Evolutionary conservation across 805 yeast genomes (phyloP).

Genomic region (Saccharomyces eubayanus): DNA sequence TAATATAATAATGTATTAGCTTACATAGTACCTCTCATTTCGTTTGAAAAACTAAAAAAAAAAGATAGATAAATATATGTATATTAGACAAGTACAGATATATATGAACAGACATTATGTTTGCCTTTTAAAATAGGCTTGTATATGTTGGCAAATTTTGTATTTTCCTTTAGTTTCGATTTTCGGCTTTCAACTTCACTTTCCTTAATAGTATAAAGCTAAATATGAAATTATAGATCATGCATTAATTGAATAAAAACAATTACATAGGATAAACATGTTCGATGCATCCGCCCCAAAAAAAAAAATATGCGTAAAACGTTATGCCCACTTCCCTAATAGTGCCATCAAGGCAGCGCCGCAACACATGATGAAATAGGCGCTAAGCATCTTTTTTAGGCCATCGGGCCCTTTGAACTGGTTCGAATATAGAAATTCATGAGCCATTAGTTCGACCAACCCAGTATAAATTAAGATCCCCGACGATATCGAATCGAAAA

Average conservation of each 20-base stretch:
- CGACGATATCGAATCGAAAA: constrained; percentile 65
- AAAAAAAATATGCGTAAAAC: not conserved
- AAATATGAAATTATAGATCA: not conserved
- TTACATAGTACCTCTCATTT: not conserved
- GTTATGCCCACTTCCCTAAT: constrained; percentile 59
- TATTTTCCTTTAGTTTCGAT: not conserved
- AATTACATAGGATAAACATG: not conserved
- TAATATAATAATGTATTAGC: not conserved
- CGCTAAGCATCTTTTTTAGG: constrained; percentile 38
- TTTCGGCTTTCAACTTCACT: not conserved
- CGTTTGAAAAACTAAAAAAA: not conserved
- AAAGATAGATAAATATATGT: not conserved
- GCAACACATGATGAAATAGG: constrained; percentile 39
- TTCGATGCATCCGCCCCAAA: too few relatives aligned
- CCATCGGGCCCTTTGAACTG: constrained; percentile 57
- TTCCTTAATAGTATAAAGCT: not conserved
- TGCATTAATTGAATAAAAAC: not conserved
- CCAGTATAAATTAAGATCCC: constrained; percentile 76
- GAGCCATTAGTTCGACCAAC: constrained; percentile 70
- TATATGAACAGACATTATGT: not conserved
- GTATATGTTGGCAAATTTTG: not conserved
- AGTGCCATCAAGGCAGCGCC: constrained; percentile 78
- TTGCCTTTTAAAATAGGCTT: not conserved
- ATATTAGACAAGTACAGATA: constrained; percentile 1
- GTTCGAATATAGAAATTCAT: constrained; percentile 51